Percentiles rank a stretch among this genome's conserved stretches.
phyloP scores from a whole-genome alignment of 1,139 yeast species.

The Arxiozyma telluris region DNA sequence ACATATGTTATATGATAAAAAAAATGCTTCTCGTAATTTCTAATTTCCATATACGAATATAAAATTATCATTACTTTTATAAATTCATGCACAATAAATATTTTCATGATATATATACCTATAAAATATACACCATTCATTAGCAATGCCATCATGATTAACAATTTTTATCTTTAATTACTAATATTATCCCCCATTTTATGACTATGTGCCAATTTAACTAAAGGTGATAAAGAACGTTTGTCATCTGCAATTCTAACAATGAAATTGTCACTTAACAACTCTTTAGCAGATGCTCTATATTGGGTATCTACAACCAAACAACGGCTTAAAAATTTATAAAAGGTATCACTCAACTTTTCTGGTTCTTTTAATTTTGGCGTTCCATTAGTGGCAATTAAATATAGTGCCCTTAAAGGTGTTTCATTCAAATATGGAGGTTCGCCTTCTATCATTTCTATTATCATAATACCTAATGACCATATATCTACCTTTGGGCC shows the following conservation, averaged over 20 bases:
- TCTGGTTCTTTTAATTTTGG: conserved; percentile 89
- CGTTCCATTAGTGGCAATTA: conserved; percentile 94
- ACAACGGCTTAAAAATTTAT: conserved; percentile 63
- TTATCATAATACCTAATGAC: conserved; percentile 96
- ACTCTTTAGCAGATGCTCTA: conserved; percentile 72
- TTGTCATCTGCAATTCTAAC: conserved; percentile 58
- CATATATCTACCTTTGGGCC: conserved; percentile 97
- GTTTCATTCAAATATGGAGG: conserved; percentile 96
- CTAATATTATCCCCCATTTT: neutral
- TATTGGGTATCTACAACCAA: conserved; percentile 77
- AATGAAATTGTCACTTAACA: conserved; percentile 66
- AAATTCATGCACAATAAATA: neutral
- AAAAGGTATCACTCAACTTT: conserved; percentile 56
- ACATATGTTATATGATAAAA: neutral
- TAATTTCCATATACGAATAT: neutral
- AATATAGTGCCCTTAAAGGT: conserved; percentile 77
- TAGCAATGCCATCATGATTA: neutral
- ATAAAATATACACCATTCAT: neutral
- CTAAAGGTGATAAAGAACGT: conserved; percentile 71
- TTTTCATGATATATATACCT: neutral
- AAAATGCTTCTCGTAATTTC: neutral
- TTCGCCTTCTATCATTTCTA: conserved; percentile 98
- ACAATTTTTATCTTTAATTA: neutral
- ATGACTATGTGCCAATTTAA: conserved; percentile 53
- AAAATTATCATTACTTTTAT: neutral